Base-by-base conservation (phyloP, 495 filamentous ascomycete genomes). In the Daldinia childiae region DNA sequence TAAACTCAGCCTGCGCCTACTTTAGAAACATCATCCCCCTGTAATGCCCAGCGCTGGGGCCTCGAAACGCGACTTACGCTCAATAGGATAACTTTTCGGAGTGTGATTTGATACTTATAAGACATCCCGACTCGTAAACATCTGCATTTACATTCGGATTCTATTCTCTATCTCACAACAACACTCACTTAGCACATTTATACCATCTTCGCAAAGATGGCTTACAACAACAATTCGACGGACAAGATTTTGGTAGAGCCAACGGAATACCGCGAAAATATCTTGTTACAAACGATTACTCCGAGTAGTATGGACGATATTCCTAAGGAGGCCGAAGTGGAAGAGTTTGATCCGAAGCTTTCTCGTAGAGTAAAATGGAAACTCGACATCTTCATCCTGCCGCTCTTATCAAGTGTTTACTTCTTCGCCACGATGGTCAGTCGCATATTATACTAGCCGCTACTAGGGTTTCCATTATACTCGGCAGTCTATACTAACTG, bases 351-450 rank as follows among this genome's bases (percentile, higher is more conserved):
- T 43, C 65, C 51, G 1, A 74, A 71, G 41, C 48, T 74, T 11
- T 63, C 63, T 4, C 62, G 59, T 3, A 74, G 63, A 19, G 66
- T 74, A 27, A 70, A 66, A 68, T 67, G 67, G 67, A 78, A 79
- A 43, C 75, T 79, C 43, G 78, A 79, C 48, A 39, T 77, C 29
- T 76, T 71, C 45, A 79, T 77, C 29, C 73, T 78, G 15, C 76
- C 76, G 30, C 59, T 79, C 12, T 63, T 78, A 41, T 59, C 74
- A 6, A 72, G 73, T 9, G 66, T 79, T n/a, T 79, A 77, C 73
- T 79, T 79, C 58, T 74, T 79, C 39, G 78, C 78, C 43, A 70
- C 74, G 32, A 68, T 79, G 62, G 76, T 78, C 29, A 73, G 77
- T 71, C 26, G 11, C 38, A 14, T 24, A 27, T 39, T n/a, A 9